Percentiles rank a stretch among this genome's conserved stretches.
These are phyloP conservation scores for Penicillium sp. DNA, from an alignment of 2,329 filamentous ascomycete species.

Conservation along the genomic window DNA sequence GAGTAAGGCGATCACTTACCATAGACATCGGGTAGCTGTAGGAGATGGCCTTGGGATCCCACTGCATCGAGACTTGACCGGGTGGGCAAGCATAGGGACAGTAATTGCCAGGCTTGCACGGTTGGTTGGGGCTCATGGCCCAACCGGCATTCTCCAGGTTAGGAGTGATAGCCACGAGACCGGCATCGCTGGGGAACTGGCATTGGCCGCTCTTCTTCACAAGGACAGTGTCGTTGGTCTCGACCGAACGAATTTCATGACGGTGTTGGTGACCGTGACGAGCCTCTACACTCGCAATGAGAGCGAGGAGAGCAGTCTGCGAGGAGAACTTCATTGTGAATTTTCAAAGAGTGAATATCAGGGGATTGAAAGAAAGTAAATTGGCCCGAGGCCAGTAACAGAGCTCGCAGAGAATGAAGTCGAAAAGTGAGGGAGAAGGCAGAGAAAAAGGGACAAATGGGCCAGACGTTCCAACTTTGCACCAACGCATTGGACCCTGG, in stretches of 20 bases:
- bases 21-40: conserved; percentile 67
- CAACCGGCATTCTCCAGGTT: conserved; percentile 62
- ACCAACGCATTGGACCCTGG: conserved; percentile 2
- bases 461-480: too few relatives aligned
- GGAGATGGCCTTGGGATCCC: conserved; percentile 61
- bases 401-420: conserved; percentile 23
- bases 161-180: conserved; percentile 63
- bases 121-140: conserved; percentile 71
- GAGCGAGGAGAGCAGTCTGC: conserved; percentile 33
- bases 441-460: conserved; percentile 13
- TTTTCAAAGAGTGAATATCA: conserved; percentile 15
- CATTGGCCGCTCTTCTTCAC: conserved; percentile 56
- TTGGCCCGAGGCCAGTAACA: conserved; percentile 23
- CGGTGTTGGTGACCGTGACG: conserved; percentile 27
- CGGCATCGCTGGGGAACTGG: conserved; percentile 59
- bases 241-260: conserved; percentile 24
- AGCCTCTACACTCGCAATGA: conserved; percentile 35
- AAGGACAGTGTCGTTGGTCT: conserved; percentile 27
- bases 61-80: conserved; percentile 71
- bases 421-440: conserved; percentile 11
- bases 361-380: conserved; percentile 21
- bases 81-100: conserved; percentile 72
- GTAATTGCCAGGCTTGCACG: conserved; percentile 61
- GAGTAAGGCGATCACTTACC: conserved; percentile 47
- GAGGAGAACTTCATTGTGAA: conserved; percentile 34